These are phyloP conservation scores for Theileria equi DNA, from an alignment of 169 alveolate genomes.

Conservation along the genomic window DNA sequence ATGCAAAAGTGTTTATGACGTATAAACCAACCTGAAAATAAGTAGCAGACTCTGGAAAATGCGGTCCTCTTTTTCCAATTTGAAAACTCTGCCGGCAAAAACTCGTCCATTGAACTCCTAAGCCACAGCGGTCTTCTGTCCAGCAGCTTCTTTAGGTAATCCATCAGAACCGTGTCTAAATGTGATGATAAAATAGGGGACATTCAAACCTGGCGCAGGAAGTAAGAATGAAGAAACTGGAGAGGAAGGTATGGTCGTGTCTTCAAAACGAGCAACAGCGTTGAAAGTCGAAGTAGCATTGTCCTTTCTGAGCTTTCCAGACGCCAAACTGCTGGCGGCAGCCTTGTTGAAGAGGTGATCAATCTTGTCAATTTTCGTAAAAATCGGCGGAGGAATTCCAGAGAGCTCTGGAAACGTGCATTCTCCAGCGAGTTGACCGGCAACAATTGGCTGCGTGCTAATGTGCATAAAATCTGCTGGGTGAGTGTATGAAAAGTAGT, in stretches of 20 bases:
- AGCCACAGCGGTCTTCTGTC: conserved; percentile 46
- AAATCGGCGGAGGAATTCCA: conserved; percentile 46
- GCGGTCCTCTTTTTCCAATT: conserved; percentile 59
- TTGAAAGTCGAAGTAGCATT: conserved; percentile 14
- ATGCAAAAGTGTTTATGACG: too few species aligned
- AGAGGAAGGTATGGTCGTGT: conserved; percentile 20
- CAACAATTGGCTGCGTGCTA: conserved; percentile 21
- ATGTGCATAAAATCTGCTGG: conserved; percentile 57
- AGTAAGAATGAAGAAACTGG: conserved; percentile 35
- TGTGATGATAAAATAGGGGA: background rate
- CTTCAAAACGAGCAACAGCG: conserved; percentile 59
- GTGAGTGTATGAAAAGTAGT: conserved; percentile 30
- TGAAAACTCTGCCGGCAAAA: conserved; percentile 28
- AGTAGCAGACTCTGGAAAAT: conserved; percentile 54
- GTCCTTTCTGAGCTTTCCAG: background rate
- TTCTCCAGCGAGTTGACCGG: conserved; percentile 29
- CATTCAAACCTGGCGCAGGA: conserved; percentile 41
- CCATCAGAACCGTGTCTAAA: conserved; percentile 34
- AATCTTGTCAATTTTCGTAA: conserved; percentile 35
- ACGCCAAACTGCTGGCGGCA: background rate
- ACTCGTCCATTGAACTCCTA: conserved; percentile 44
- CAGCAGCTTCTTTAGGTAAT: conserved; percentile 26
- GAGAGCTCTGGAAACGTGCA: background rate
- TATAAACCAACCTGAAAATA: conserved; percentile 52
- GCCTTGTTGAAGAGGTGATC: conserved; percentile 34